Conservation (phyloP, 2,329 filamentous ascomycete species). For the Coniochaeta sp. region DNA sequence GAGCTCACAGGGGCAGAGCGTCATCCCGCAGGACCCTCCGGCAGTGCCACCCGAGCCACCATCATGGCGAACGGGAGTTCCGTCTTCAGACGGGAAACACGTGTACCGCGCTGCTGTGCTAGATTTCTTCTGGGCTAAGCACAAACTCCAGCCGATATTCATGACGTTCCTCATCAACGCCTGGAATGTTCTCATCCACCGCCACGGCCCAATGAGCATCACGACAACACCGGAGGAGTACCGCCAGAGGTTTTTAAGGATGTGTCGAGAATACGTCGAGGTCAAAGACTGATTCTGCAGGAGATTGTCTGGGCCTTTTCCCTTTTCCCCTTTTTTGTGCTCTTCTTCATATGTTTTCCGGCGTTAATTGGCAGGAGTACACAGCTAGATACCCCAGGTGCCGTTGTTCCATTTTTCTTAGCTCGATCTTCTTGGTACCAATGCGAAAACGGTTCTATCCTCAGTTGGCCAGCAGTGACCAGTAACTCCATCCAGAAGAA, state of each 20-base stretch:
- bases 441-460: not conserved
- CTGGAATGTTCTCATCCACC: constrained; percentile 53
- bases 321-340: not conserved
- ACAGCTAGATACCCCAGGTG: not conserved
- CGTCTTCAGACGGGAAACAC: constrained; percentile 56
- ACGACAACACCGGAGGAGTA: constrained; percentile 66
- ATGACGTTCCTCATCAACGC: constrained; percentile 59
- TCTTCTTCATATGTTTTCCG: not conserved
- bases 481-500: too few species aligned
- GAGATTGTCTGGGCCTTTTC: not conserved
- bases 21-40: constrained; percentile 22
- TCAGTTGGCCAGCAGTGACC: too few species aligned
- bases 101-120: constrained; percentile 60
- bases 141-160: constrained; percentile 57
- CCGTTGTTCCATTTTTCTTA: not conserved
- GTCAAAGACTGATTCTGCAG: constrained; percentile 8
- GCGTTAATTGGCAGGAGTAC: not conserved
- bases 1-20: constrained; percentile 1
- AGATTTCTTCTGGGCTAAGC: constrained; percentile 75
- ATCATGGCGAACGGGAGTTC: constrained; percentile 56
- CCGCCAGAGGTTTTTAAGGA: constrained; percentile 41
- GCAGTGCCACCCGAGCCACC: constrained; percentile 24
- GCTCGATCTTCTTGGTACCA: not conserved
- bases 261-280: constrained; percentile 30
- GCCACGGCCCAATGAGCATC: constrained; percentile 66